phyloP scores from a whole-genome alignment of 1,284 basidiomycete genomes.

The Bjerkandera adusta region DNA sequence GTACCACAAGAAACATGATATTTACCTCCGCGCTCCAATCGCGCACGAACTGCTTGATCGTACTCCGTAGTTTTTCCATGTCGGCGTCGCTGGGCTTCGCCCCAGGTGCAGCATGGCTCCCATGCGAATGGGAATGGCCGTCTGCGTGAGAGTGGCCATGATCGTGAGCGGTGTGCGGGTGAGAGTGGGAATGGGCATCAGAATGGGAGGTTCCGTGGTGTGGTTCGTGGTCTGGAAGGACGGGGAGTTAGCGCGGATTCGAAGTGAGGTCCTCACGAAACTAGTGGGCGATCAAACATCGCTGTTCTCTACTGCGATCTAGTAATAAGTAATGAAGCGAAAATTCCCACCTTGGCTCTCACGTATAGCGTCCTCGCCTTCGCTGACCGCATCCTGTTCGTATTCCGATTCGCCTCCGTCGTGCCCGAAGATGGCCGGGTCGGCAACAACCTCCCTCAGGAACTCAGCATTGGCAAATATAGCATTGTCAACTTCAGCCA shows the following conservation, averaged over 20 bases:
- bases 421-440: slow-evolving; percentile 74
- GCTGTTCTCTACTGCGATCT: too few relatives aligned
- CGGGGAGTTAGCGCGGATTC: too few relatives aligned
- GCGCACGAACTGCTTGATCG: slow-evolving; percentile 86
- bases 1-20: neutral
- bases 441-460: slow-evolving; percentile 58
- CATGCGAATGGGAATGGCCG: slow-evolving; percentile 24
- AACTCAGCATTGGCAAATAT: slow-evolving; percentile 72
- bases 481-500: slow-evolving; percentile 64
- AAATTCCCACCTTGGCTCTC: too few relatives aligned
- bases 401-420: slow-evolving; percentile 36
- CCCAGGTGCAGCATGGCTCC: slow-evolving; percentile 14
- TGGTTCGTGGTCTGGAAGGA: too few relatives aligned
- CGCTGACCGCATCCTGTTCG: slow-evolving; percentile 17
- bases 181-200: neutral
- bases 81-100: slow-evolving; percentile 60
- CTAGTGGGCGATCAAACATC: too few relatives aligned
- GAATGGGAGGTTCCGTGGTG: too few relatives aligned
- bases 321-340: too few relatives aligned
- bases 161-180: slow-evolving; percentile 3
- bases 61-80: slow-evolving; percentile 87
- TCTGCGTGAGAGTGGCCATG: slow-evolving; percentile 18
- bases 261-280: too few relatives aligned
- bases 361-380: neutral
- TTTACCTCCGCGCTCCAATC: slow-evolving; percentile 79